A percentile compares a stretch with the other conserved stretches of the same genome.
Evolutionary conservation across 306 rosid species (phyloP).

Genomic region (Cicer yamashitae): DNA sequence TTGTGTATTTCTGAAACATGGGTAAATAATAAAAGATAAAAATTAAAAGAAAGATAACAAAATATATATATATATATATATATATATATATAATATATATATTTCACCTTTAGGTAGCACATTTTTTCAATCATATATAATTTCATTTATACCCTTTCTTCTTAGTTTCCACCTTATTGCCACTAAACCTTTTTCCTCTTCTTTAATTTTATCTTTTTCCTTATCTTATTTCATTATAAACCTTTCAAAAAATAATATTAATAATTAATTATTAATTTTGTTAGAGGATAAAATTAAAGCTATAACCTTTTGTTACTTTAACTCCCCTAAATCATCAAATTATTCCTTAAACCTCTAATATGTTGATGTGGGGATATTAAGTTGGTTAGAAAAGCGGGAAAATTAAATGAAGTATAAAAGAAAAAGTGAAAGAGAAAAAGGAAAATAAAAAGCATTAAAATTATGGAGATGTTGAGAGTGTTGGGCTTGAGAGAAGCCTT

Average conservation of each 20-base stretch:
- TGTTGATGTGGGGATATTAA: neutral
- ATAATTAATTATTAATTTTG: no score
- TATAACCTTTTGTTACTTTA: no score
- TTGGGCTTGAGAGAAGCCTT: constrained; percentile 54
- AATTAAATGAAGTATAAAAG: neutral
- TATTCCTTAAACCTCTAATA: neutral
- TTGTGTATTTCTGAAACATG: no score
- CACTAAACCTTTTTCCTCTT: neutral
- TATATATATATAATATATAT: no score
- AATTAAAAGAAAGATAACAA: no score
- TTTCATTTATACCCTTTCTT: constrained; percentile 32
- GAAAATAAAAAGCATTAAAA: constrained; percentile 49
- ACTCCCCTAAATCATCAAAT: no score
- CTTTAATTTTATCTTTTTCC: neutral
- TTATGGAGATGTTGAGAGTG: constrained; percentile 60
- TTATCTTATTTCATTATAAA: constrained; percentile 4
- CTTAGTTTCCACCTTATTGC: neutral
- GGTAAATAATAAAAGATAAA: no score
- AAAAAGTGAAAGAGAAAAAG: constrained; percentile 20
- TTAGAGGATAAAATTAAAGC: no score
- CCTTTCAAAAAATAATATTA: neutral
- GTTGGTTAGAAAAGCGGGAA: constrained; percentile 28
- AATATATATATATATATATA: no score
- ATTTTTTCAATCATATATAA: constrained; percentile 6
- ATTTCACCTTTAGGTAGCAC: no score